phyloP scores from a whole-genome alignment of 495 filamentous ascomycete species.

The Sordaria brevicollis region DNA sequence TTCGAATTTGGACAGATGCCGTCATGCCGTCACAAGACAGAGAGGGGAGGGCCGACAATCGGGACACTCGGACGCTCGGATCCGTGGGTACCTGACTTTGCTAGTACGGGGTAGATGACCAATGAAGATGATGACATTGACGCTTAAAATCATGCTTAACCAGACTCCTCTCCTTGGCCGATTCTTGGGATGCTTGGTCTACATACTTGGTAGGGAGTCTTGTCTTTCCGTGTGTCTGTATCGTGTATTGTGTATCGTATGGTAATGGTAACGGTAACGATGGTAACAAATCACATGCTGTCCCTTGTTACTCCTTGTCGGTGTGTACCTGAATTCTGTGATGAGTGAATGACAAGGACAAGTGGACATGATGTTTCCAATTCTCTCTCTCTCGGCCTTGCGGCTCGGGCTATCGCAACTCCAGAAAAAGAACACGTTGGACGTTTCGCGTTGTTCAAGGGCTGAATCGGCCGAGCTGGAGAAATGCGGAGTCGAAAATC shows the following conservation, averaged over 20 bases:
- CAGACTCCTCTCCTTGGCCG: constrained; percentile 7
- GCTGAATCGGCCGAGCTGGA: background rate
- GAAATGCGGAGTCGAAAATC: background rate
- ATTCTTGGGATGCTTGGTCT: background rate
- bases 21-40: background rate
- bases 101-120: background rate
- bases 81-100: background rate
- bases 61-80: background rate
- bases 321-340: background rate
- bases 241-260: background rate
- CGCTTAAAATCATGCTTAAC: constrained; percentile 43
- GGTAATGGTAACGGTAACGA: background rate
- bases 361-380: background rate
- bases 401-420: background rate
- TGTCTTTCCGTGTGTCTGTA: no score
- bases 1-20: background rate
- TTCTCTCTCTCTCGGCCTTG: background rate
- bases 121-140: constrained; percentile 11
- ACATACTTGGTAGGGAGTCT: no score
- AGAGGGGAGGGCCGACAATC: background rate
- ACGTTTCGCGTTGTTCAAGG: background rate
- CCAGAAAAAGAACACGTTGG: background rate
- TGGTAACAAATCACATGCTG: background rate
- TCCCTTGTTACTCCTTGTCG: background rate
- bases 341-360: background rate